Conservation (phyloP, 108 stramenopile species). For the Skeletonema tropicum region DNA sequence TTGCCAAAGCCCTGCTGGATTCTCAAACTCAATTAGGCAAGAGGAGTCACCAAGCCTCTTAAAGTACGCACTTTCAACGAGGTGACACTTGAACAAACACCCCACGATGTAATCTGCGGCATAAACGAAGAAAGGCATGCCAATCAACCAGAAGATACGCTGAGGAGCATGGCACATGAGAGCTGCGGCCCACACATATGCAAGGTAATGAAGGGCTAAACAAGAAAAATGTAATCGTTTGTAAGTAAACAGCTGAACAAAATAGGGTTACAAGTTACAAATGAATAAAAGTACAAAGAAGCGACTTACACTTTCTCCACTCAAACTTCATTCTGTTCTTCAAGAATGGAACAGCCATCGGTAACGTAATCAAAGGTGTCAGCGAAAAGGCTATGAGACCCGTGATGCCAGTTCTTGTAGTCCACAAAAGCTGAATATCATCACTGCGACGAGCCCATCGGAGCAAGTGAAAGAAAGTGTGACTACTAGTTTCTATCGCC, state of each 20-base stretch:
- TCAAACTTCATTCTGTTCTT: constrained; percentile 24
- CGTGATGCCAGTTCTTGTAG: constrained; percentile 29
- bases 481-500: constrained; percentile 22
- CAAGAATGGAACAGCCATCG: constrained; percentile 28
- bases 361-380: constrained; percentile 20
- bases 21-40: constrained; percentile 38
- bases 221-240: not conserved
- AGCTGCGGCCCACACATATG: constrained; percentile 19
- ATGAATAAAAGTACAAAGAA: not conserved
- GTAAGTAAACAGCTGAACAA: not conserved
- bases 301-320: constrained; percentile 20
- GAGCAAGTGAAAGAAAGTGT: constrained; percentile 28
- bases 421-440: constrained; percentile 26
- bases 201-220: constrained; percentile 23
- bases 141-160: constrained; percentile 28
- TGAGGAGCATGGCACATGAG: constrained; percentile 33
- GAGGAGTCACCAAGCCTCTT: constrained; percentile 29
- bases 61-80: constrained; percentile 27
- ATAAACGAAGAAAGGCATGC: constrained; percentile 21
- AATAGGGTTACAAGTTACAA: not conserved
- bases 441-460: constrained; percentile 19
- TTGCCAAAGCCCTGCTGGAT: constrained; percentile 48
- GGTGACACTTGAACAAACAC: constrained; percentile 13
- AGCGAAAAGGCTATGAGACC: constrained; percentile 26
- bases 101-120: constrained; percentile 17